These are phyloP conservation scores for Raphanus raphanistrum DNA, from an alignment of 345 rosid species.

Conservation along the genomic window DNA sequence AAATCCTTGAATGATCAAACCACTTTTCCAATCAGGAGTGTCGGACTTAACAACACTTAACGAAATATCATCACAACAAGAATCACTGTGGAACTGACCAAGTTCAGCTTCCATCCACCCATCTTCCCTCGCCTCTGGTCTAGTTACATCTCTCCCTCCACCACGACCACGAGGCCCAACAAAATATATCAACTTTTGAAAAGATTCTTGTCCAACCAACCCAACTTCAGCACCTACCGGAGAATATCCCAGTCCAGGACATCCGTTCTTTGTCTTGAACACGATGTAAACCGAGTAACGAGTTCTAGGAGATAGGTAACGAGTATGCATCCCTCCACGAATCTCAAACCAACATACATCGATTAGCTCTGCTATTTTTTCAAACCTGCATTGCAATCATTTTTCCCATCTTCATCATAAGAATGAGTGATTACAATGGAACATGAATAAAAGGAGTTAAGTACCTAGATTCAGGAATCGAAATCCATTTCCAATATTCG, in stretches of 20 bases:
- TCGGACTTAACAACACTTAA: conserved; percentile 43
- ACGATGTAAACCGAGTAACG: conserved; percentile 52
- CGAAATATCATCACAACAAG: conserved; percentile 17
- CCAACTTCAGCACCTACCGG: conserved; percentile 48
- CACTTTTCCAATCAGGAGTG: conserved; percentile 49
- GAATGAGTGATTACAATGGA: background rate
- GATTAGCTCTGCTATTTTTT: conserved; percentile 49
- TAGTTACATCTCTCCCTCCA: background rate
- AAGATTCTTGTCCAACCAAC: conserved; percentile 31
- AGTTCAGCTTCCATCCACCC: conserved; percentile 70
- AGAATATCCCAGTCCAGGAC: conserved; percentile 39
- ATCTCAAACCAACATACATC: conserved; percentile 63
- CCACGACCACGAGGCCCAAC: background rate
- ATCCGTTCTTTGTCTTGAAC: conserved; percentile 30
- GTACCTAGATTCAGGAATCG: conserved; percentile 20
- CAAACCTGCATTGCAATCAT: conserved; percentile 36
- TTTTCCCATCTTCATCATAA: background rate
- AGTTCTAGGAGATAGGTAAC: conserved; percentile 42
- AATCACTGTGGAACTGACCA: conserved; percentile 44
- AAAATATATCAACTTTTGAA: conserved; percentile 14
- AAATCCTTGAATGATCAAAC: conserved; percentile 56
- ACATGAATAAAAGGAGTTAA: background rate
- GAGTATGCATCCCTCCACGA: conserved; percentile 25
- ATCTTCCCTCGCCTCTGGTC: conserved; percentile 49
- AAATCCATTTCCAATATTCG: conserved; percentile 23